Percentiles rank a stretch among this genome's conserved stretches.
Evolutionary conservation across 345 rosid genomes (phyloP).

Genomic region (Salix udensis): DNA sequence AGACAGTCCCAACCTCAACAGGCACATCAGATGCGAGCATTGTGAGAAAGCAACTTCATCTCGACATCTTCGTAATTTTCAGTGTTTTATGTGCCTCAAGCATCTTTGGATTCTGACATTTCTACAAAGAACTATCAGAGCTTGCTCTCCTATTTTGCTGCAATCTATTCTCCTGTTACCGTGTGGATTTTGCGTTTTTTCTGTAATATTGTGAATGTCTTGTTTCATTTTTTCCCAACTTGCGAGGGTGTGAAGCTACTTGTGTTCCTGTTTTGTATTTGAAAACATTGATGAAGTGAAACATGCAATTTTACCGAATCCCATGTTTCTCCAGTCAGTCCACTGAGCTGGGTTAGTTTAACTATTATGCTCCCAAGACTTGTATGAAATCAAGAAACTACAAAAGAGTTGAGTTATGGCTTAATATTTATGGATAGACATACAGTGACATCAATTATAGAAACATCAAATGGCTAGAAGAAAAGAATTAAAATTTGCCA

Average conservation of each 20-base stretch:
- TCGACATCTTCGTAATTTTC: neutral
- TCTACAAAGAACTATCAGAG: neutral
- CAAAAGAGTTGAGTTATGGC: neutral
- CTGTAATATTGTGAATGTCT: neutral
- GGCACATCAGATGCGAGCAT: constrained; percentile 22
- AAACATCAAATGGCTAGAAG: neutral
- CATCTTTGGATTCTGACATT: constrained; percentile 4
- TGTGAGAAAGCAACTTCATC: constrained; percentile 8
- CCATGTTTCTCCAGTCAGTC: no score
- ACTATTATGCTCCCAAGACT: neutral
- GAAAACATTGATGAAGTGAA: neutral
- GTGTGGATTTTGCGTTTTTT: neutral
- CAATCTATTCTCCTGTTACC: neutral
- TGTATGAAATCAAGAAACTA: neutral
- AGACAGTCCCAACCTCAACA: constrained; percentile 27
- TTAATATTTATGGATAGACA: neutral
- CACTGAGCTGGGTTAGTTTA: no score
- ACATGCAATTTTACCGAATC: neutral
- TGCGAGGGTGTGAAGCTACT: neutral
- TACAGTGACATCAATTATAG: neutral
- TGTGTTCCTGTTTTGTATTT: neutral
- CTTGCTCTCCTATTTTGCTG: neutral
- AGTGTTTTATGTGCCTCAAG: constrained; percentile 6
- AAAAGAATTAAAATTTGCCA: neutral
- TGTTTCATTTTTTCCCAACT: neutral